Base-by-base conservation (phyloP, 176 grass and related monocot genomes). In the Raddia distichophylla region DNA sequence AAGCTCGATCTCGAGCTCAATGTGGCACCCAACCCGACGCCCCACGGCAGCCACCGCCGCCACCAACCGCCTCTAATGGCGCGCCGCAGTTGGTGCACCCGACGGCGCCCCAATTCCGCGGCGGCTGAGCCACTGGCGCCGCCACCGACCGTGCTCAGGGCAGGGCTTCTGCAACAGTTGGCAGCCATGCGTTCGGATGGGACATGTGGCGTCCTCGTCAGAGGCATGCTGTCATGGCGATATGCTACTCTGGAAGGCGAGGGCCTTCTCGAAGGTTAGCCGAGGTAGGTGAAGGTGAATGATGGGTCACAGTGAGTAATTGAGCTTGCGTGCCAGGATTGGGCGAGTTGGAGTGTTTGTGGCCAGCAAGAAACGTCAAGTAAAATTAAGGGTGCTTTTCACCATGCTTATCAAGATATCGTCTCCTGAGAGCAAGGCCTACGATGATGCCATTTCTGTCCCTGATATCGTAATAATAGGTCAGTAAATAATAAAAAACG, bases 261-360 rank as follows among this genome's bases (percentile, higher is more conserved):
- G 0, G 27, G 27, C 27, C n/a, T n/a, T n/a, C n/a, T n/a, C n/a
- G n/a, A n/a, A n/a, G n/a, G n/a, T n/a, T n/a, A n/a, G n/a, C n/a
- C n/a, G 33, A 83, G 75, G 75, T 67, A 2, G 74, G 86, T 83
- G 80, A 68, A 68, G 44, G 16, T 15, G 8, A 17, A 13, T 27
- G 27, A 27, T 27, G 27, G 27, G 27, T 17, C 64, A 46, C 17
- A 32, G 48, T 18, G 45, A 12, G 86, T 33, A 17, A 17, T 80
- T 33, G 12, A 59, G 3, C 63, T 69, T 69, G 74, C 74, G 86
- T 73, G 68, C 45, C 60, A 71, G 22, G 67, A 56, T 16, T 17
- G 43, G 61, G 14, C 5, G 4, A 18, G 10, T 19, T 32, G 32
- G 34, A 4, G 44, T 4, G 33, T 42, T 48, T 42, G 62, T 27